Evolutionary conservation across 192 early-diverging fungal species (phyloP).

Genomic region (Umbelopsis isabellina): DNA sequence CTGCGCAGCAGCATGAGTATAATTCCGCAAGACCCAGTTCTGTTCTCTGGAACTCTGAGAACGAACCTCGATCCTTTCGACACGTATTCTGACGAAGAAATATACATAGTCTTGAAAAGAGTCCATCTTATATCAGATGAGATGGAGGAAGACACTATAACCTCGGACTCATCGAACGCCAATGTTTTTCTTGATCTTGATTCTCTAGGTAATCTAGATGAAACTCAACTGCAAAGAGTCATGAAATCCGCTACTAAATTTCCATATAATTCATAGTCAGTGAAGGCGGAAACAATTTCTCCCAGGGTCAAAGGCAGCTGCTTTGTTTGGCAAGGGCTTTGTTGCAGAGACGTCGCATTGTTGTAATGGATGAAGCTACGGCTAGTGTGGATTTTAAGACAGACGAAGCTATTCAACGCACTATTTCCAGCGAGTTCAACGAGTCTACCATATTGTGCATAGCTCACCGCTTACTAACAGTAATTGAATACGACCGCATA

Average conservation of each 20-base stretch:
- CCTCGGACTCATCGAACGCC: slow-evolving; percentile 18
- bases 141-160: slow-evolving; percentile 8
- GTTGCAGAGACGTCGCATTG: slow-evolving; percentile 51
- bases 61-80: slow-evolving; percentile 91
- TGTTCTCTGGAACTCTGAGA: slow-evolving; percentile 61
- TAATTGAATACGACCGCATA: slow-evolving; percentile 78
- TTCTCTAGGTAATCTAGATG: background rate
- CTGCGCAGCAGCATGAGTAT: slow-evolving; percentile 76
- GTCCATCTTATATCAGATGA: slow-evolving; percentile 57
- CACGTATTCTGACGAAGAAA: slow-evolving; percentile 72
- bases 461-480: slow-evolving; percentile 56
- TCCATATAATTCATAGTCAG: slow-evolving; percentile 51
- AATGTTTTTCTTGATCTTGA: slow-evolving; percentile 32
- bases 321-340: slow-evolving; percentile 80
- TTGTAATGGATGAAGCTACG: slow-evolving; percentile 64
- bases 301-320: slow-evolving; percentile 80
- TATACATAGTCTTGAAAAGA: slow-evolving; percentile 79
- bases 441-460: slow-evolving; percentile 64
- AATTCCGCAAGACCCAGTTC: slow-evolving; percentile 73
- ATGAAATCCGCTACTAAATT: background rate
- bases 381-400: slow-evolving; percentile 61
- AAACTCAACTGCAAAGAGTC: background rate
- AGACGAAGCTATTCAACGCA: slow-evolving; percentile 60
- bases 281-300: slow-evolving; percentile 85
- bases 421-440: slow-evolving; percentile 52